Percentiles rank a stretch among this genome's conserved stretches.
These are phyloP conservation scores for Calonectria multiphialidica DNA, from an alignment of 2,329 filamentous ascomycete species.

Conservation along the genomic window DNA sequence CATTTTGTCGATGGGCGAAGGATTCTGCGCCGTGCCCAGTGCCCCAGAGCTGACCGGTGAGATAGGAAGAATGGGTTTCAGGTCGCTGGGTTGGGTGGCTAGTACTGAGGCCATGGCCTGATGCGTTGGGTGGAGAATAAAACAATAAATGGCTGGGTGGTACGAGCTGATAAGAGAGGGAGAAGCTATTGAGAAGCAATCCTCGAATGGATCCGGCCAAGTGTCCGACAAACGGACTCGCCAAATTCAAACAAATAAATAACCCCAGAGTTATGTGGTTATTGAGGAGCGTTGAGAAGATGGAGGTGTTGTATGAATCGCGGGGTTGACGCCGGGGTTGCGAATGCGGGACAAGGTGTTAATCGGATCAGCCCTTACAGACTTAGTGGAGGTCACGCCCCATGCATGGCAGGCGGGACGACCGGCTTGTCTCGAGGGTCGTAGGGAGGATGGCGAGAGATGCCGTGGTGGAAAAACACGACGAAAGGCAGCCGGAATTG, in stretches of 20 bases:
- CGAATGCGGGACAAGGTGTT: slow-evolving; percentile 36
- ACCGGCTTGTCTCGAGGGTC: slow-evolving; percentile 20
- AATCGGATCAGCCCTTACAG: slow-evolving; percentile 37
- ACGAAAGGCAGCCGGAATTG: background rate
- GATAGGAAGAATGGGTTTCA: slow-evolving; percentile 52
- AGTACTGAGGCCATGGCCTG: slow-evolving; percentile 45
- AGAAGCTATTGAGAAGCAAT: background rate
- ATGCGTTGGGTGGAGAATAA: slow-evolving; percentile 19
- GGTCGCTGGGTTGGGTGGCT: slow-evolving; percentile 38
- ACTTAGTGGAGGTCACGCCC: slow-evolving; percentile 31
- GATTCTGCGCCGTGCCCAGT: slow-evolving; percentile 58
- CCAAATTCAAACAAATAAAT: background rate
- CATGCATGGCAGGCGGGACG: slow-evolving; percentile 38
- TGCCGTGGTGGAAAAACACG: background rate
- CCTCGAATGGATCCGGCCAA: background rate
- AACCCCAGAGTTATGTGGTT: slow-evolving; percentile 26
- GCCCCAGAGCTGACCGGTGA: slow-evolving; percentile 53
- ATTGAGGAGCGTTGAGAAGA: slow-evolving; percentile 26
- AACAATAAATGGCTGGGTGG: background rate
- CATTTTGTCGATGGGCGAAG: slow-evolving; percentile 48
- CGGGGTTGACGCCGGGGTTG: slow-evolving; percentile 38
- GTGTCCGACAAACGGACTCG: background rate
- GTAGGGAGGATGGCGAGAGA: slow-evolving; percentile 3
- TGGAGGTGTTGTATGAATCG: slow-evolving; percentile 30
- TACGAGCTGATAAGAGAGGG: background rate